Evolutionary conservation across 768 basidiomycete species (phyloP).

Genomic region (Solioccasus polychromus): DNA sequence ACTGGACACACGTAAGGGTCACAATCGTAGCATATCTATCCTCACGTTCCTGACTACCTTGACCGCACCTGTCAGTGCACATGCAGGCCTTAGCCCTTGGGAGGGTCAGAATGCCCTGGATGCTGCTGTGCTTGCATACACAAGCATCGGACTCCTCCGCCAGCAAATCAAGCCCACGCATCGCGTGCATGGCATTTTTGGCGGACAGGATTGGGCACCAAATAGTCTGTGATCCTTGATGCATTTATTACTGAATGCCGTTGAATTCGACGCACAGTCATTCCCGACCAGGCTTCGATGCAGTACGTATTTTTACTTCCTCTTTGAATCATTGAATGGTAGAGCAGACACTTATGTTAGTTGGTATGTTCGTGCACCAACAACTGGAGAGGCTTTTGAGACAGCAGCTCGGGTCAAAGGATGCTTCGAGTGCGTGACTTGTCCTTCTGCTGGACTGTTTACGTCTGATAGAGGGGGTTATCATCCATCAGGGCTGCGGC

Average conservation of each 20-base stretch:
- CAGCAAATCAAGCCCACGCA: constrained; percentile 79
- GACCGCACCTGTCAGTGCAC: constrained; percentile 46
- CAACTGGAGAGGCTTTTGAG: constrained; percentile 53
- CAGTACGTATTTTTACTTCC: constrained; percentile 40
- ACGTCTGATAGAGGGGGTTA: not conserved
- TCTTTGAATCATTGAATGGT: not conserved
- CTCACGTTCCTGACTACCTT: not conserved
- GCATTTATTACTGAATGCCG: too few relatives aligned
- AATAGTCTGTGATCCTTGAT: constrained; percentile 48
- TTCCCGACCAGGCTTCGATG: constrained; percentile 77
- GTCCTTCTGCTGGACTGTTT: not conserved
- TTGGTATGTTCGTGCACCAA: constrained; percentile 74
- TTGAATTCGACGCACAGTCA: constrained; percentile 51
- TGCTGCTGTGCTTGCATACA: constrained; percentile 81
- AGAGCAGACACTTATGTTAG: constrained; percentile 33
- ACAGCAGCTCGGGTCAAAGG: constrained; percentile 59
- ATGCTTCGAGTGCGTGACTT: constrained; percentile 61
- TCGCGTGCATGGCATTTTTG: constrained; percentile 78
- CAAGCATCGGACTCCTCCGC: constrained; percentile 70
- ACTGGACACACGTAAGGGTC: constrained; percentile 63
- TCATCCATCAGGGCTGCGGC: constrained; percentile 51
- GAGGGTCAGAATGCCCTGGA: constrained; percentile 82
- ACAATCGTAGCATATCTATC: not conserved
- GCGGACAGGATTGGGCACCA: constrained; percentile 70
- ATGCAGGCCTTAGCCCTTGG: constrained; percentile 83